Evolutionary conservation across 129 eudicot genomes (phyloP), one percentile per base, ranked within the genome.

Genomic region (Helianthus annuus): DNA sequence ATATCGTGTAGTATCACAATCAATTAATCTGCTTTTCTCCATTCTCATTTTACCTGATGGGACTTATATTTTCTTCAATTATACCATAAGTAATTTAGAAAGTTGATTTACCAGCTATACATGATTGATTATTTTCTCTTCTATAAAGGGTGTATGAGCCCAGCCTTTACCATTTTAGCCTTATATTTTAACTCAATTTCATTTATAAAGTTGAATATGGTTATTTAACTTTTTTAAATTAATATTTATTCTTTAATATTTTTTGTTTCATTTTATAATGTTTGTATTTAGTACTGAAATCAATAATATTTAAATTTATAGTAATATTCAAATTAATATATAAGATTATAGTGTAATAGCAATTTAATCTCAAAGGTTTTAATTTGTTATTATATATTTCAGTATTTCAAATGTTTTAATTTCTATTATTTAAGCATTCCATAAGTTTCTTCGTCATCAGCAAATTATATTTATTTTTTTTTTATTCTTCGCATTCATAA

Each of bases 61-160:
- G 53, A 19, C 64, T 59, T 60, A 13, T 71, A 7, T 22, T 42
- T 71, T 57, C 27, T 71, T 71, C 22, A 22, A 39, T 40, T 55
- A 56, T 54, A 2, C 22, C 24, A 44, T 17, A 38, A 70, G 49
- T 34, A 9, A 19, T 19, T 16, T 55, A 17, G n/a, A 57, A 57
- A 57, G 63, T 24, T 57, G 24, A 22, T 57, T 36, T 57, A 57
- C 63, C 7, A 57, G 15, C 63, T 9, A 19, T 10, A 57, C 64
- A 27, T 58, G 39, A 58, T 24, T 57, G 63, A 57, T 56, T 57
- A 57, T 57, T 22, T 57, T 57, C 63, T 24, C 63, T 57, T 1
- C n/a, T 1, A 24, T 57, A n/a, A 24, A 57, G 7, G 15, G 15
- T 22, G 3, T 24, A 1, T 3, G 63, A 10, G 38, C 7, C 15